Percentiles rank a stretch among this genome's conserved stretches.
phyloP scores from a whole-genome alignment of 345 rosid genomes.

The Dovyalis caffra region DNA sequence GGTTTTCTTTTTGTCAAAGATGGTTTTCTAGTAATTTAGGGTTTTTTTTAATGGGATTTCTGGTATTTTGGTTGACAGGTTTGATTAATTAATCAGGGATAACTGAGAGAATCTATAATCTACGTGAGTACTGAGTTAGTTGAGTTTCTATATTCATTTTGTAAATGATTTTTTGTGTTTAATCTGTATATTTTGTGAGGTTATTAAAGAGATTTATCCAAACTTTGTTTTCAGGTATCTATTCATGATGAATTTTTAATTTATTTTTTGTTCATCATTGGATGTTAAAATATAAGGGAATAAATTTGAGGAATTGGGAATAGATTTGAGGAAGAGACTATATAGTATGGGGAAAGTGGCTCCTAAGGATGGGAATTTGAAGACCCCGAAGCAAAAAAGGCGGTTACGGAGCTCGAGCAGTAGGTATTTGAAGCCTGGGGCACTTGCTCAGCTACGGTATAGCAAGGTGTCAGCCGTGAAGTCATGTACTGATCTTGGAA shows the following conservation, averaged over 20 bases:
- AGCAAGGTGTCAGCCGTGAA: conserved; percentile 49
- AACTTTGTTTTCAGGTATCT: conserved; percentile 15
- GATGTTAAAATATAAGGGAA: not conserved
- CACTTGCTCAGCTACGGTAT: conserved; percentile 72
- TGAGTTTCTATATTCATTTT: not conserved
- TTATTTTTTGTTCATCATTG: not conserved
- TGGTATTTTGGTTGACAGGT: not conserved
- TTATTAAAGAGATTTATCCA: not conserved
- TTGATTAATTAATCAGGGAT: not conserved
- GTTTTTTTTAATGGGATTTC: not conserved
- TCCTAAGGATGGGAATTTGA: conserved; percentile 44
- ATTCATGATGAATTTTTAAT: conserved; percentile 14
- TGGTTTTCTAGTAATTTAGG: too few species aligned
- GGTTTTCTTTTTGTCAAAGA: too few species aligned
- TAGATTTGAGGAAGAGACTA: not conserved
- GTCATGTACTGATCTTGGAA: conserved; percentile 71
- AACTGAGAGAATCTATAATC: not conserved
- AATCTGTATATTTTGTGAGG: not conserved
- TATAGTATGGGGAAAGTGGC: conserved; percentile 68
- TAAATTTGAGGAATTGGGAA: not conserved
- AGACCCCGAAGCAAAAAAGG: conserved; percentile 49
- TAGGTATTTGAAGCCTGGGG: conserved; percentile 79
- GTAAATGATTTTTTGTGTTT: not conserved
- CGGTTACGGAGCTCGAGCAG: conserved; percentile 48
- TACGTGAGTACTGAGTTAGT: too few species aligned